phyloP scores from a whole-genome alignment of 768 basidiomycete genomes.

The Suillus occidentalis region DNA sequence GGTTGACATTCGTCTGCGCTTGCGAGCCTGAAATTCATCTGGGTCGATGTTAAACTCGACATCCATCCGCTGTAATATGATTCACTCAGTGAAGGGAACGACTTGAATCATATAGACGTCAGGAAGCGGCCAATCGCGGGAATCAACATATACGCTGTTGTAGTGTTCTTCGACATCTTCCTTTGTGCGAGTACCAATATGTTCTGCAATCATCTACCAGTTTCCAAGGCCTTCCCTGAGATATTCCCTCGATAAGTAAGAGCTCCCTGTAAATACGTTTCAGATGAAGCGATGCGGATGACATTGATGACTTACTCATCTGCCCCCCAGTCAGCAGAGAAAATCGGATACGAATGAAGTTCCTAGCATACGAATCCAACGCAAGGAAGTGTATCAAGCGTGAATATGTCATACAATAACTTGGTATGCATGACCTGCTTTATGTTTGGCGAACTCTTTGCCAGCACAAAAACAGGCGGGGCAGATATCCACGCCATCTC shows the following conservation, averaged over 20 bases:
- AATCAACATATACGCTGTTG: conserved; percentile 74
- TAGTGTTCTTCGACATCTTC: conserved; percentile 95
- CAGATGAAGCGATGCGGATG: not conserved
- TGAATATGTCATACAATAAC: conserved; percentile 65
- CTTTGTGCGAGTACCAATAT: conserved; percentile 90
- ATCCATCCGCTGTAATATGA: conserved; percentile 41
- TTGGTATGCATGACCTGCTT: conserved; percentile 84
- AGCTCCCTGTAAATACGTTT: conserved; percentile 62
- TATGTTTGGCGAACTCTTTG: conserved; percentile 85
- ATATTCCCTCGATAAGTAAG: conserved; percentile 83
- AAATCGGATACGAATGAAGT: conserved; percentile 95
- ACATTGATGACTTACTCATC: conserved; percentile 70
- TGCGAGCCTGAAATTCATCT: conserved; percentile 83
- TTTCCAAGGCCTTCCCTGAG: conserved; percentile 89
- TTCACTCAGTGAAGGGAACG: conserved; percentile 16
- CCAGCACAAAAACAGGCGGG: conserved; percentile 91
- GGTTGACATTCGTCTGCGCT: conserved; percentile 83
- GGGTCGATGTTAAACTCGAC: conserved; percentile 68
- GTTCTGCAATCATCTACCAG: conserved; percentile 95
- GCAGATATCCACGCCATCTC: conserved; percentile 89
- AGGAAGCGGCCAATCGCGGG: conserved; percentile 77
- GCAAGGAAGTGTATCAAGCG: conserved; percentile 1
- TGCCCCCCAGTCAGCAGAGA: conserved; percentile 93
- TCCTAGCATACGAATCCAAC: conserved; percentile 53
- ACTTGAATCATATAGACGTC: conserved; percentile 37